Percentiles rank a stretch among this genome's conserved stretches.
phyloP scores from a whole-genome alignment of 2,329 filamentous ascomycete genomes.

The Lachnellula subtilissima region DNA sequence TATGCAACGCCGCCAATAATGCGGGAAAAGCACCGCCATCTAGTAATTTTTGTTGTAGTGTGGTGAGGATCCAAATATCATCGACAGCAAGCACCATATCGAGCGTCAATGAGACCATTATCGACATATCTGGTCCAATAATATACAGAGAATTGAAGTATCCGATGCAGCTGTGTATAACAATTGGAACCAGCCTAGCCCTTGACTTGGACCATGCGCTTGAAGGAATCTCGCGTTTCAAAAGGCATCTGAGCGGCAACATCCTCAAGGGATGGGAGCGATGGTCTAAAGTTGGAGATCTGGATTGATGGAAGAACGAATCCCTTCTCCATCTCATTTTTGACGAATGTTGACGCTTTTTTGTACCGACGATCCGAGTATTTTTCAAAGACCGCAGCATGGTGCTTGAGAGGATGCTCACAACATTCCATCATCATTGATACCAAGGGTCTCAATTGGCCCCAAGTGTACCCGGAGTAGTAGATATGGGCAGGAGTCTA shows the following conservation, averaged over 20 bases:
- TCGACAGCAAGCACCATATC: conserved; percentile 21
- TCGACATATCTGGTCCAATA: conserved; percentile 27
- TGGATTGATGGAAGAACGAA: conserved; percentile 40
- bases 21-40: conserved; percentile 15
- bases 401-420: conserved; percentile 73
- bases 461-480: conserved; percentile 89
- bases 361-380: conserved; percentile 87
- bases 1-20: conserved; percentile 17
- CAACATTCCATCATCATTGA: conserved; percentile 83
- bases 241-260: conserved; percentile 19
- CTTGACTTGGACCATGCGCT: conserved; percentile 28
- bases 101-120: conserved; percentile 13
- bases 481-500: conserved; percentile 79
- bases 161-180: conserved; percentile 3
- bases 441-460: conserved; percentile 74
- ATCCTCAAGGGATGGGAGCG: conserved; percentile 23
- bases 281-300: conserved; percentile 17
- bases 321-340: conserved; percentile 63
- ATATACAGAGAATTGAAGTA: conserved; percentile 31
- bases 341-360: conserved; percentile 74
- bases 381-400: conserved; percentile 84
- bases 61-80: conserved; percentile 21
- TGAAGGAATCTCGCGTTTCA: conserved; percentile 24
- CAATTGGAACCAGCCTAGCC: conserved; percentile 8
- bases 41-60: conserved; percentile 17